These are phyloP conservation scores for Falciphora oryzae DNA, from an alignment of 2,329 filamentous ascomycete genomes.

Conservation along the genomic window DNA sequence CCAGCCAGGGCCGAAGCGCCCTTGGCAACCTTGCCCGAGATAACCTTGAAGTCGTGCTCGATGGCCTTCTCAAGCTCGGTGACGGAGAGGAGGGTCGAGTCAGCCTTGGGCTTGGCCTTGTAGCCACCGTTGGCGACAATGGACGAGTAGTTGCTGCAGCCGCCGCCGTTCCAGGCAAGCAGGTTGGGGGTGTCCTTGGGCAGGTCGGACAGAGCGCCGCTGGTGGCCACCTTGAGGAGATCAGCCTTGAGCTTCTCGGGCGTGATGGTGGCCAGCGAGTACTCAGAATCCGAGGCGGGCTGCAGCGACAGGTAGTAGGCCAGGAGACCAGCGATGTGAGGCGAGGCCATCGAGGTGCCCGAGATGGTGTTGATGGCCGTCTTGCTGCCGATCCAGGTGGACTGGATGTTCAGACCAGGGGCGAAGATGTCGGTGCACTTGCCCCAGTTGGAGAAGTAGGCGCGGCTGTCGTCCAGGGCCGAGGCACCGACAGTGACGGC, in stretches of 20 bases:
- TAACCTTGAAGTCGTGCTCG: constrained; percentile 54
- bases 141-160: constrained; percentile 80
- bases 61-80: constrained; percentile 56
- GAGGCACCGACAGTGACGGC: constrained; percentile 96
- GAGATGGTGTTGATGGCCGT: constrained; percentile 98
- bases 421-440: constrained; percentile 99
- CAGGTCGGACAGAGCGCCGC: constrained; percentile 72
- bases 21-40: constrained; percentile 52
- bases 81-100: constrained; percentile 37
- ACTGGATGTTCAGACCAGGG: constrained; percentile 92
- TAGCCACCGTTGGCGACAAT: constrained; percentile 74
- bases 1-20: constrained; percentile 44
- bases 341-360: constrained; percentile 98
- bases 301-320: constrained; percentile 98
- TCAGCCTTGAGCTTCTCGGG: constrained; percentile 91
- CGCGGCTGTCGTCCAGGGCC: constrained; percentile 87
- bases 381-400: constrained; percentile 97
- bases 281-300: constrained; percentile 83
- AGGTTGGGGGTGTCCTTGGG: constrained; percentile 83
- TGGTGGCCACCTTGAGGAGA: constrained; percentile 77
- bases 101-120: constrained; percentile 43
- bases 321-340: constrained; percentile 91
- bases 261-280: constrained; percentile 80
- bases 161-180: constrained; percentile 98
- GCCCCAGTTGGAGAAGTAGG: constrained; percentile 99